These are phyloP conservation scores for Thuidium tamariscinum DNA, from an alignment of 225 moss, liverwort and hornwort genomes.

Conservation along the genomic window DNA sequence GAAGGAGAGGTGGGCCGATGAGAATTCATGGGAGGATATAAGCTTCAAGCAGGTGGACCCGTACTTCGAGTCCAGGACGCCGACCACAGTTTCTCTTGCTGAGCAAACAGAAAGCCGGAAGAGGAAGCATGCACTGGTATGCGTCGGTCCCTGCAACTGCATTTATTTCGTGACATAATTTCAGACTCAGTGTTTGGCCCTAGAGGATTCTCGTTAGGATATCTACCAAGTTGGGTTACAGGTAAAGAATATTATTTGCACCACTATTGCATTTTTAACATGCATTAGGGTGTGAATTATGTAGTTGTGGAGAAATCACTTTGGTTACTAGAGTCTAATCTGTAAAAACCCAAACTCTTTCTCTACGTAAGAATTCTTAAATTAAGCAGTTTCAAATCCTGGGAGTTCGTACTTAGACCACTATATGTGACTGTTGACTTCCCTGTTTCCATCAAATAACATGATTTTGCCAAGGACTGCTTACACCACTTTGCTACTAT, in stretches of 20 bases:
- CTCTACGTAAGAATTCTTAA: not conserved
- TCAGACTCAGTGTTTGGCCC: not conserved
- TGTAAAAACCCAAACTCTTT: no score
- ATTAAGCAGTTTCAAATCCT: not conserved
- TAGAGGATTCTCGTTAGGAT: not conserved
- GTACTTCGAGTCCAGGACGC: slow-evolving; percentile 13
- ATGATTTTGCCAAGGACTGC: no score
- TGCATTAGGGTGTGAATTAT: not conserved
- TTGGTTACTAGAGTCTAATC: not conserved
- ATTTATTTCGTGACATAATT: not conserved
- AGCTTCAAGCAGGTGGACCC: slow-evolving; percentile 35
- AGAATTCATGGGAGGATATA: slow-evolving; percentile 32
- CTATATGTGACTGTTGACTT: not conserved
- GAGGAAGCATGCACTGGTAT: slow-evolving; percentile 32
- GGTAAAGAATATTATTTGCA: not conserved
- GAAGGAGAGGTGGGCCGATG: slow-evolving; percentile 32
- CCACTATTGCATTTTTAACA: not conserved
- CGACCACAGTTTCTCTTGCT: slow-evolving; percentile 1
- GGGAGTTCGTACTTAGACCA: not conserved
- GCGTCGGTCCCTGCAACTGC: not conserved
- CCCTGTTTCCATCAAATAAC: not conserved
- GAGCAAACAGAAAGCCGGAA: slow-evolving; percentile 25
- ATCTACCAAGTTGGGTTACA: not conserved
- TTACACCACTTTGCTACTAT: not conserved
- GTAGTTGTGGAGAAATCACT: not conserved